A percentile compares a stretch with the other conserved stretches of the same genome.
These are phyloP conservation scores for Clitoria ternatea DNA, from an alignment of 306 rosid genomes.

Conservation along the genomic window DNA sequence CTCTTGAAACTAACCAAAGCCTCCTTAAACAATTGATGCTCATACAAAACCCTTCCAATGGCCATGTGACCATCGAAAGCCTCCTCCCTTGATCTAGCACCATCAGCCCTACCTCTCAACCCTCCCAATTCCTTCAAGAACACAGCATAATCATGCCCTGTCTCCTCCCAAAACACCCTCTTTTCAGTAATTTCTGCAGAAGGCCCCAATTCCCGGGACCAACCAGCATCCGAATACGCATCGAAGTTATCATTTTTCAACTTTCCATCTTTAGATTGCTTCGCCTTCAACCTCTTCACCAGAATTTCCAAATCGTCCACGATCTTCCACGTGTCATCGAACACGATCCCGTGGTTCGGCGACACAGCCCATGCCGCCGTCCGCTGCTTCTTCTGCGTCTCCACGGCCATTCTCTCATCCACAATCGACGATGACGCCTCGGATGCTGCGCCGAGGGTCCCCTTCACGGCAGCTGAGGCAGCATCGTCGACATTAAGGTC, in stretches of 20 bases:
- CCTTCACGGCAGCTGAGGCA: constrained; percentile 22
- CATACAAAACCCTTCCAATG: constrained; percentile 86
- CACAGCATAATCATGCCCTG: constrained; percentile 70
- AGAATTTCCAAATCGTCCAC: constrained; percentile 93
- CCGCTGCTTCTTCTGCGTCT: constrained; percentile 95
- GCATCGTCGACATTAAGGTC: constrained; percentile 54
- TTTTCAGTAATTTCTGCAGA: constrained; percentile 79
- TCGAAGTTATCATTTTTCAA: constrained; percentile 73
- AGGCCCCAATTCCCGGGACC: constrained; percentile 95
- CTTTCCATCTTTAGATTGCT: constrained; percentile 85
- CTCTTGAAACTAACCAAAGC: constrained; percentile 81
- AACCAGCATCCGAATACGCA: constrained; percentile 90
- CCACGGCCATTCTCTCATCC: constrained; percentile 61
- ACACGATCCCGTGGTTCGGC: constrained; percentile 90
- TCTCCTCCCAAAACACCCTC: constrained; percentile 83
- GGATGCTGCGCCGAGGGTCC: constrained; percentile 34
- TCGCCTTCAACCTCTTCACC: constrained; percentile 72
- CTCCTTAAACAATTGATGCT: constrained; percentile 88
- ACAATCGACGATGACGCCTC: constrained; percentile 85
- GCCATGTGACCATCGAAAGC: constrained; percentile 99
- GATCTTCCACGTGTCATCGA: constrained; percentile 95
- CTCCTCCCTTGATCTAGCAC: constrained; percentile 88
- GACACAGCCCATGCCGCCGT: constrained; percentile 98
- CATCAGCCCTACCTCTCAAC: constrained; percentile 75
- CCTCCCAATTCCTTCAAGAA: constrained; percentile 83